Conservation (phyloP, 257 asterid species). For the Plantago ovata region DNA sequence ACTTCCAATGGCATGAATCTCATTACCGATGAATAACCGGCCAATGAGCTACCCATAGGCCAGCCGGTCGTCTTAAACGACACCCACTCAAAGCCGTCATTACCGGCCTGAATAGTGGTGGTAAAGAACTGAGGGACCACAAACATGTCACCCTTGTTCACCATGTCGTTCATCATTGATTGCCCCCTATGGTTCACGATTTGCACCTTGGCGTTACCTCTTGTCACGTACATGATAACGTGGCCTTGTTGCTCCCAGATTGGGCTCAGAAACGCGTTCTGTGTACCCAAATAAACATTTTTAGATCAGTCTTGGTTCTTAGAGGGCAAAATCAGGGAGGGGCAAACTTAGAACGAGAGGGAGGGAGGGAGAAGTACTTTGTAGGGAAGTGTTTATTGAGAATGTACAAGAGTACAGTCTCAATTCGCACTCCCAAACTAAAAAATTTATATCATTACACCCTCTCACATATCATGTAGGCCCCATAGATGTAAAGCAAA, state of each 20-base stretch:
- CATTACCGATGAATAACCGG: constrained; percentile 68
- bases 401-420: too few relatives aligned
- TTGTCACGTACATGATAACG: constrained; percentile 48
- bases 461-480: too few relatives aligned
- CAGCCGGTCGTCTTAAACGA: constrained; percentile 52
- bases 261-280: constrained; percentile 56
- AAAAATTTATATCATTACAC: too few relatives aligned
- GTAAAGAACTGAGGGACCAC: constrained; percentile 68
- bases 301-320: too few relatives aligned
- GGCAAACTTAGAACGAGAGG: too few relatives aligned
- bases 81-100: constrained; percentile 54
- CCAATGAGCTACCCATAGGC: constrained; percentile 46
- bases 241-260: constrained; percentile 56
- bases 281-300: too few relatives aligned
- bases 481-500: too few relatives aligned
- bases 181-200: constrained; percentile 44
- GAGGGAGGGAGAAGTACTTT: too few relatives aligned
- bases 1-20: constrained; percentile 66
- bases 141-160: constrained; percentile 52
- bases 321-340: too few relatives aligned
- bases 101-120: constrained; percentile 41
- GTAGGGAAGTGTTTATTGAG: too few relatives aligned
- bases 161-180: constrained; percentile 54
- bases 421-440: too few relatives aligned
- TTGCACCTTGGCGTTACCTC: constrained; percentile 61